Conservation (phyloP, 2,329 filamentous ascomycete genomes). For the Exophiala viscosa region DNA sequence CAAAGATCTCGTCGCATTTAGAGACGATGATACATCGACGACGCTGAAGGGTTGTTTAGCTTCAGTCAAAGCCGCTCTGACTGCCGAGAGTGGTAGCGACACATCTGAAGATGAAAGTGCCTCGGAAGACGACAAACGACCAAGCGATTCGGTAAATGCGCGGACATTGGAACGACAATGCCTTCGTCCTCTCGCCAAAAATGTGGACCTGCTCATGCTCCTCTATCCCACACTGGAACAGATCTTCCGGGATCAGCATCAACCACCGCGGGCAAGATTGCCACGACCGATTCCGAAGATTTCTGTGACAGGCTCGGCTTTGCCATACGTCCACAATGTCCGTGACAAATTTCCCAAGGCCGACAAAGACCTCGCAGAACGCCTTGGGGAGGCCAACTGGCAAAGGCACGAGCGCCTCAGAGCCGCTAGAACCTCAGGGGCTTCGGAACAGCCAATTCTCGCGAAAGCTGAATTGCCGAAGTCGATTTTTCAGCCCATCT, state of each 20-base stretch:
- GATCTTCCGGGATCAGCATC: not conserved
- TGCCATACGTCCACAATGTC: conserved; percentile 2
- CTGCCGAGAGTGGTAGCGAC: not conserved
- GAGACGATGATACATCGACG: not conserved
- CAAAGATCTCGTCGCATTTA: not conserved
- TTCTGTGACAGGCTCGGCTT: not conserved
- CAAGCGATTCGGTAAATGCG: too few relatives aligned
- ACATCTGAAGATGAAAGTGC: too few relatives aligned
- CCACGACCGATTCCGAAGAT: not conserved
- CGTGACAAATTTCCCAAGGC: conserved; percentile 6
- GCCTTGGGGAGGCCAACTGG: conserved; percentile 9
- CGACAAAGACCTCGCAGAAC: not conserved
- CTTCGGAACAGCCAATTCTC: not conserved
- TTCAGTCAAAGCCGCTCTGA: not conserved
- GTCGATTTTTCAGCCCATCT: conserved; percentile 1
- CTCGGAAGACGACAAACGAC: too few relatives aligned
- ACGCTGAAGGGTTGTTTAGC: not conserved
- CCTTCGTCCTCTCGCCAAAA: not conserved
- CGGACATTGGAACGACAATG: not conserved
- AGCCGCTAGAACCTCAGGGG: not conserved
- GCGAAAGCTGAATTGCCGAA: not conserved
- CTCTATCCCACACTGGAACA: conserved; percentile 4
- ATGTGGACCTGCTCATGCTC: conserved; percentile 2
- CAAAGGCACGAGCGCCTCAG: conserved; percentile 3
- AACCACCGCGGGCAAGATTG: not conserved